phyloP scores from a whole-genome alignment of 345 rosid genomes.

The Syzygium aqueum region DNA sequence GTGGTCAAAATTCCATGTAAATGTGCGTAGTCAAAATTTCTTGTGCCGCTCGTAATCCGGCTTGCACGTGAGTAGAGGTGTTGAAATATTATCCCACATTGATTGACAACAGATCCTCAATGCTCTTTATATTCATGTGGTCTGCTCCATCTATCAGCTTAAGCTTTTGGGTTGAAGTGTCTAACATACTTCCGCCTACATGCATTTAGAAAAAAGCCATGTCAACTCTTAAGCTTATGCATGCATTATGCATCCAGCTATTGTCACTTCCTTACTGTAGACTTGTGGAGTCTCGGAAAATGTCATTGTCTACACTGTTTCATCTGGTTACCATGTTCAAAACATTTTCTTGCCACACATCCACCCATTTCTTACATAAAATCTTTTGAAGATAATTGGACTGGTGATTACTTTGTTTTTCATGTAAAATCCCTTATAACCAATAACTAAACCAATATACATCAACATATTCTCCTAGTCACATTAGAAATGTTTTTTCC shows the following conservation, averaged over 20 bases:
- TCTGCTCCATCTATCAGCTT: no score
- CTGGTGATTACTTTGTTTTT: not conserved
- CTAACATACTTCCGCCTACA: not conserved
- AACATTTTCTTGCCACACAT: not conserved
- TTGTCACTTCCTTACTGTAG: not conserved
- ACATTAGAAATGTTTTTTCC: not conserved
- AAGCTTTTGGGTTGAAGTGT: no score
- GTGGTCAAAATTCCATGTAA: no score
- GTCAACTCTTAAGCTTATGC: not conserved
- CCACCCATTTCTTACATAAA: not conserved
- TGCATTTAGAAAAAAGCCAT: not conserved
- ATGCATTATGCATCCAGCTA: not conserved
- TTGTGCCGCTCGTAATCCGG: no score
- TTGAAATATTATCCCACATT: no score
- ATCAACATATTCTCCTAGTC: not conserved
- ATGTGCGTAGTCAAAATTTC: no score
- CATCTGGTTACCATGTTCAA: not conserved
- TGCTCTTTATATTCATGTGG: no score
- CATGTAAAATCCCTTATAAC: not conserved
- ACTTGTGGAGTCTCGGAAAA: not conserved
- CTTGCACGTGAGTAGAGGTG: no score
- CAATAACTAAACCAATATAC: not conserved
- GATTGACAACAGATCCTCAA: no score
- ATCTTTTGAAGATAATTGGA: not conserved
- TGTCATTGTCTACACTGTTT: not conserved